These are phyloP conservation scores for Ganoderma leucocontextum DNA, from an alignment of 1,284 basidiomycete species.

Conservation along the genomic window DNA sequence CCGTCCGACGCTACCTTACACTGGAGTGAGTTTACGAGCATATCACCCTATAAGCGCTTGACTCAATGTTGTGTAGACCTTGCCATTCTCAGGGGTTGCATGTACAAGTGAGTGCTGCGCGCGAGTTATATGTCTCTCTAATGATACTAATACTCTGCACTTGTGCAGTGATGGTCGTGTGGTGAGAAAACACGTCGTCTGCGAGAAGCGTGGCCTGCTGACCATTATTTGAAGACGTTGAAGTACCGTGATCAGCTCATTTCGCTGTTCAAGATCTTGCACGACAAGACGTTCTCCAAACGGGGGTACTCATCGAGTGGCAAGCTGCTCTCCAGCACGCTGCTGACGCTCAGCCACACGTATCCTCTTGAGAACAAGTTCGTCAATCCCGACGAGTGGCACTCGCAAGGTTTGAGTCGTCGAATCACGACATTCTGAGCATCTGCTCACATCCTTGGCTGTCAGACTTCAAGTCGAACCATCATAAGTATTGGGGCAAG, in stretches of 20 bases:
- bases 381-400: slow-evolving; percentile 84
- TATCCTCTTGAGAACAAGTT: slow-evolving; percentile 89
- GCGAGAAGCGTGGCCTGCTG: background rate
- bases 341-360: slow-evolving; percentile 82
- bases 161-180: slow-evolving; percentile 64
- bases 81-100: slow-evolving; percentile 71
- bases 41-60: no score
- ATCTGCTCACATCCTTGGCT: background rate
- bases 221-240: slow-evolving; percentile 45
- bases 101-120: slow-evolving; percentile 66
- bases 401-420: slow-evolving; percentile 65
- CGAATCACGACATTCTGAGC: background rate
- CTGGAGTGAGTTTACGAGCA: slow-evolving; percentile 69
- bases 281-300: slow-evolving; percentile 81
- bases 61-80: slow-evolving; percentile 53
- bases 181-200: slow-evolving; percentile 46
- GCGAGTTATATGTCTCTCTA: background rate
- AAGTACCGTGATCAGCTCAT: slow-evolving; percentile 72
- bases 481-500: slow-evolving; percentile 85
- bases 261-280: slow-evolving; percentile 71
- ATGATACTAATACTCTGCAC: slow-evolving; percentile 5
- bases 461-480: slow-evolving; percentile 75
- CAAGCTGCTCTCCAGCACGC: slow-evolving; percentile 78
- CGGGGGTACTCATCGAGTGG: slow-evolving; percentile 87
- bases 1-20: slow-evolving; percentile 90